Conservation (phyloP, 1,139 yeast species). For the Geotrichum restrictum region DNA sequence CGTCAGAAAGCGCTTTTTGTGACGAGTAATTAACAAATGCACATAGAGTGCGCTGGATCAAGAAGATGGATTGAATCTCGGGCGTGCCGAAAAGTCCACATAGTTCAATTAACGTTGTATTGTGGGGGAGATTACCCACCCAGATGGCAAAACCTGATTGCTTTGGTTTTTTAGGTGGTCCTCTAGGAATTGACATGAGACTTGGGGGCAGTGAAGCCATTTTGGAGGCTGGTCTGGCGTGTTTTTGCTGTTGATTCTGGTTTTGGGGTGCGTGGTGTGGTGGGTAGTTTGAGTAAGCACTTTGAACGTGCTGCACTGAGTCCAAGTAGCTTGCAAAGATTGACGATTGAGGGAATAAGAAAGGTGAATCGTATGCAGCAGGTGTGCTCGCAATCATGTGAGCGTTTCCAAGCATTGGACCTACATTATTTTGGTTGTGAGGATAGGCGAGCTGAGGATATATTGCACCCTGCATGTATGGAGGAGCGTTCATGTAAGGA, state of each 20-base stretch:
- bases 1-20: conserved; percentile 35
- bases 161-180: conserved; percentile 38
- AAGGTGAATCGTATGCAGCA: conserved; percentile 15
- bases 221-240: neutral
- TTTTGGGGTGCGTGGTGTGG: neutral
- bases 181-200: conserved; percentile 27
- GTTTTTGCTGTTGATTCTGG: neutral
- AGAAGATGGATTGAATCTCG: conserved; percentile 38
- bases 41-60: conserved; percentile 41
- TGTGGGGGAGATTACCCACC: conserved; percentile 43
- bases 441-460: conserved; percentile 2
- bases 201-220: neutral
- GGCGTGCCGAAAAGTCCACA: conserved; percentile 39
- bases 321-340: conserved; percentile 21
- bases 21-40: conserved; percentile 42
- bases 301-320: conserved; percentile 7
- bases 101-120: conserved; percentile 37
- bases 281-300: neutral
- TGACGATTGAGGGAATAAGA: conserved; percentile 20
- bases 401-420: neutral
- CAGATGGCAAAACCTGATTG: conserved; percentile 42
- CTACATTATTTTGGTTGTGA: neutral
- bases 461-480: neutral
- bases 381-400: neutral
- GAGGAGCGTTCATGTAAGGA: neutral